These are phyloP conservation scores for Mariannaea sp. DNA, from an alignment of 2,329 filamentous ascomycete genomes.

Conservation along the genomic window DNA sequence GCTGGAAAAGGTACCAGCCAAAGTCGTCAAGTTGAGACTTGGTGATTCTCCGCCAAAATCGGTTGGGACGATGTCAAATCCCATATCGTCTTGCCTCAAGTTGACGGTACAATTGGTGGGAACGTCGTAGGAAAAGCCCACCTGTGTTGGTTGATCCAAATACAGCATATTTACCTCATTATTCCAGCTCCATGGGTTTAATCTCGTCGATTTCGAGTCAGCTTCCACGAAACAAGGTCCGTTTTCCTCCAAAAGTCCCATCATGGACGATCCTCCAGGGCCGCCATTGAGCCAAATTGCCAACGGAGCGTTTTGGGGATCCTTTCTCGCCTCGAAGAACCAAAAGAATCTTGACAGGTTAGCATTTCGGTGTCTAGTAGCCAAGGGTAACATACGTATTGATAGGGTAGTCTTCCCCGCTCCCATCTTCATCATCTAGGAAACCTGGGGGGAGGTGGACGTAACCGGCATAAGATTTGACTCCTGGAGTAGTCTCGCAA, in stretches of 20 bases:
- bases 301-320: conserved; percentile 40
- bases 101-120: conserved; percentile 65
- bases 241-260: conserved; percentile 39
- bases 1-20: conserved; percentile 42
- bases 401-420: conserved; percentile 21
- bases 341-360: conserved; percentile 32
- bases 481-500: conserved; percentile 49
- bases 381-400: conserved; percentile 16
- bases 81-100: conserved; percentile 51
- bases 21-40: conserved; percentile 44
- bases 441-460: conserved; percentile 45
- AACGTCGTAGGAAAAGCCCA: conserved; percentile 69
- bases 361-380: neutral
- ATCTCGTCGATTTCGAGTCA: conserved; percentile 55
- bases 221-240: conserved; percentile 57
- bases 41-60: conserved; percentile 46
- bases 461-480: conserved; percentile 56
- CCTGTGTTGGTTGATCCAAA: conserved; percentile 67
- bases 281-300: conserved; percentile 65
- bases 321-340: conserved; percentile 38
- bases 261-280: conserved; percentile 50
- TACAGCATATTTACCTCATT: conserved; percentile 57
- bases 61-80: conserved; percentile 51
- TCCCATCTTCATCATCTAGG: conserved; percentile 11
- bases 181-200: conserved; percentile 69